These are phyloP conservation scores for Coccomyxa subellipsoidea DNA, from an alignment of 163 green algal species.

Conservation along the genomic window DNA sequence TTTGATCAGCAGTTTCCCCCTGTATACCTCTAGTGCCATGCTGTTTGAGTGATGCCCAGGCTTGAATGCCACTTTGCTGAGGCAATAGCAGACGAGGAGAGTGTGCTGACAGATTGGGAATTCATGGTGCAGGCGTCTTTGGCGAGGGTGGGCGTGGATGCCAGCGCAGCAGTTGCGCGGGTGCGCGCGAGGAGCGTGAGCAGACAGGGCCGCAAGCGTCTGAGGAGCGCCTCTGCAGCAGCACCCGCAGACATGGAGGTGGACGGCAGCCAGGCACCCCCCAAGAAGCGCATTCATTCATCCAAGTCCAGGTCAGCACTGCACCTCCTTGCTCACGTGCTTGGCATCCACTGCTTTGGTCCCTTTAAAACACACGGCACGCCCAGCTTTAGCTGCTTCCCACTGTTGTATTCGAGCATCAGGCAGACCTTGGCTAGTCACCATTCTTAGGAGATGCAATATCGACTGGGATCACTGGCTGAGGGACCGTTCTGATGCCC, in stretches of 20 bases:
- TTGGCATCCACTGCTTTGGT: not conserved
- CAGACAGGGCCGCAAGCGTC: conserved; percentile 74
- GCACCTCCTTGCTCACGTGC: not conserved
- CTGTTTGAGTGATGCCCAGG: too few species aligned
- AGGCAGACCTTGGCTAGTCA: too few species aligned
- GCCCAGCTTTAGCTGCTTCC: too few species aligned
- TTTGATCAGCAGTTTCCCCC: too few species aligned
- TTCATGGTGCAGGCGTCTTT: conserved; percentile 53
- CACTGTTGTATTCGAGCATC: too few species aligned
- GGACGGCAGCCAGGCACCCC: conserved; percentile 36
- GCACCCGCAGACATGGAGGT: conserved; percentile 15
- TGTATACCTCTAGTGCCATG: too few species aligned
- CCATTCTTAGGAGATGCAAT: too few species aligned
- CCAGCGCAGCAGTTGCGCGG: conserved; percentile 63
- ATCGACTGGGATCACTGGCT: too few species aligned
- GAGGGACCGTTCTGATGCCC: too few species aligned
- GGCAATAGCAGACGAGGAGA: too few species aligned
- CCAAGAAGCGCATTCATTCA: conserved; percentile 81
- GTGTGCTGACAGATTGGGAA: not conserved
- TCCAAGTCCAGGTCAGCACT: conserved; percentile 71
- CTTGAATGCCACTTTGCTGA: too few species aligned
- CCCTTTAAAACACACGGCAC: too few species aligned
- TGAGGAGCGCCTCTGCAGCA: conserved; percentile 40
- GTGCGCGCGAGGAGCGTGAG: conserved; percentile 47
- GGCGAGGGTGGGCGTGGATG: conserved; percentile 81